Conservation (phyloP, 768 basidiomycete species). For the Asterophora parasitica region DNA sequence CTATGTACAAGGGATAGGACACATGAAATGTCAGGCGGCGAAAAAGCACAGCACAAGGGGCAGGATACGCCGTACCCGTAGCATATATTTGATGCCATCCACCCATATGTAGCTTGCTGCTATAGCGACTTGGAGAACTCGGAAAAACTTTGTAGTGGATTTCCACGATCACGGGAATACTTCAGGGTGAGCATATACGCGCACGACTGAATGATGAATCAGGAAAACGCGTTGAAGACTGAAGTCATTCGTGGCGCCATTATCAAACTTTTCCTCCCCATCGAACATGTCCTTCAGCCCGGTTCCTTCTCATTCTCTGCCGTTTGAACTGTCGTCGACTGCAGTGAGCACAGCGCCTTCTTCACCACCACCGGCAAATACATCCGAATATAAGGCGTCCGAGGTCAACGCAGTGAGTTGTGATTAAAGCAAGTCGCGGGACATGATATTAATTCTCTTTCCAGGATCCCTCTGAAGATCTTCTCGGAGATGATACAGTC, state of each 20-base stretch:
- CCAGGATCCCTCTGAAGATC: conserved; percentile 6
- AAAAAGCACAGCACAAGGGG: too few relatives aligned
- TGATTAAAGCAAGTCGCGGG: background rate
- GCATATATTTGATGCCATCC: too few relatives aligned
- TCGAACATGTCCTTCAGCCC: conserved; percentile 24
- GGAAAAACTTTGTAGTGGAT: background rate
- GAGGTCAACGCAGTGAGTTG: conserved; percentile 12
- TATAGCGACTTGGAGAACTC: too few relatives aligned
- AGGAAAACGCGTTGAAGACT: conserved; percentile 17
- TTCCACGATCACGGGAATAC: conserved; percentile 2
- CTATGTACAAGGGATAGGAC: too few relatives aligned
- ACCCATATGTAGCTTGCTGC: too few relatives aligned
- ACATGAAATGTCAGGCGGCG: too few relatives aligned
- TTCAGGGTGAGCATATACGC: conserved; percentile 16
- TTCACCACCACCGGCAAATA: conserved; percentile 17
- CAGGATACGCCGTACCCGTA: too few relatives aligned
- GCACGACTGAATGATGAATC: conserved; percentile 14
- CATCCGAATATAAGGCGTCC: conserved; percentile 14
- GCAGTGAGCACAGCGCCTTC: conserved; percentile 20
- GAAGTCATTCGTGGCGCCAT: too few relatives aligned
- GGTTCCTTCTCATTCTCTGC: conserved; percentile 12
- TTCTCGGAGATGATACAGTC: background rate
- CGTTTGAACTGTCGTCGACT: conserved; percentile 17
- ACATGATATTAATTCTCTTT: background rate
- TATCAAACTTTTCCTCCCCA: background rate